Conservation (phyloP, 1,139 yeast species). For the Groenewaldozyma auringiensis region DNA sequence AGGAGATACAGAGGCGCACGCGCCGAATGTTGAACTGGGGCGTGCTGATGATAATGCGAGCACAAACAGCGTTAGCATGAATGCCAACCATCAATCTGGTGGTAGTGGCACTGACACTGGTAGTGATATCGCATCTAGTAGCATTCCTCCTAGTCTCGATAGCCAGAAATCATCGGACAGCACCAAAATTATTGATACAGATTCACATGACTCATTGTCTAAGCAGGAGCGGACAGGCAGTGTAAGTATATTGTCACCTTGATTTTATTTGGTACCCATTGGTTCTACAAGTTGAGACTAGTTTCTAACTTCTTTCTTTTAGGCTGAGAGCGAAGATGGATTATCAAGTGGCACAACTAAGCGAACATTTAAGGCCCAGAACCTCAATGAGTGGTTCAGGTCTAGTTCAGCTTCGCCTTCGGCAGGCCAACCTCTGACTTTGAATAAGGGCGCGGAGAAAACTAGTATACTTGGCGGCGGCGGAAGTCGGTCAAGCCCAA, state of each 20-base stretch:
- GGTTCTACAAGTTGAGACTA: not conserved
- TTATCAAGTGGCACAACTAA: constrained; percentile 11
- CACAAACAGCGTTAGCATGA: not conserved
- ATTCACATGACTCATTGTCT: too few species aligned
- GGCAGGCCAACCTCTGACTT: constrained; percentile 1
- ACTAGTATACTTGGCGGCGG: constrained; percentile 1
- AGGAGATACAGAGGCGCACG: not conserved
- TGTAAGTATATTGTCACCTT: too few species aligned
- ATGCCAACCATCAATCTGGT: not conserved
- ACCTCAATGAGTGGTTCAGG: constrained; percentile 31
- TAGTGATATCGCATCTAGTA: not conserved
- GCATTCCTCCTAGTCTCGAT: too few species aligned
- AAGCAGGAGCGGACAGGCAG: too few species aligned
- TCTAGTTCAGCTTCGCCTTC: constrained; percentile 13
- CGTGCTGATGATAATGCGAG: too few species aligned
- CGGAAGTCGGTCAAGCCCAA: constrained; percentile 8
- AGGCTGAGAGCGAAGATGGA: constrained; percentile 3
- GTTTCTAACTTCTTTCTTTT: too few species aligned
- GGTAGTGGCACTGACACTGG: not conserved
- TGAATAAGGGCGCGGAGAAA: constrained; percentile 1
- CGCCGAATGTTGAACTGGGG: not conserved
- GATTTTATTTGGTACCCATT: too few species aligned
- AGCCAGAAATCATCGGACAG: too few species aligned
- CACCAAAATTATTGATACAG: too few species aligned
- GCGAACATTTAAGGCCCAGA: constrained; percentile 34